Conservation (phyloP, 164 flowering plant species). For the Aristolochia contorta region DNA sequence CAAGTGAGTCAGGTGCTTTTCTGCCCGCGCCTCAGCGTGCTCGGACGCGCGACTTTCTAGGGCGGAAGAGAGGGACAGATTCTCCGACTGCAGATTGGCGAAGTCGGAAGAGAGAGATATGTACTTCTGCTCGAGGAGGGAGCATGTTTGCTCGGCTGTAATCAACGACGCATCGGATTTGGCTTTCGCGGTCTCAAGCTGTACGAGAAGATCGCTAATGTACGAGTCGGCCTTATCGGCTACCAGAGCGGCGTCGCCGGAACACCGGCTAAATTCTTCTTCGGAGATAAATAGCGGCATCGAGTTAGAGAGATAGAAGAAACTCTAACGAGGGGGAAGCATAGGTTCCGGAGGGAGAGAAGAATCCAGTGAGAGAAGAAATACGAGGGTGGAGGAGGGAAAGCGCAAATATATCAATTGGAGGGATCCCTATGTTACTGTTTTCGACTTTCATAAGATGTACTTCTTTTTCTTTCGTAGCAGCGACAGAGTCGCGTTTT, state of each 20-base stretch:
- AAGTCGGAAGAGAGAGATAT: slow-evolving; percentile 60
- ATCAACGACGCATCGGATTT: slow-evolving; percentile 78
- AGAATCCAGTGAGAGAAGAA: too few species aligned
- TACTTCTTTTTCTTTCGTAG: too few species aligned
- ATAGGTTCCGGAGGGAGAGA: too few species aligned
- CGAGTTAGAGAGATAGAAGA: not conserved
- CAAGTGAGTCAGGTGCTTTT: slow-evolving; percentile 59
- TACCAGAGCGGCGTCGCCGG: slow-evolving; percentile 32
- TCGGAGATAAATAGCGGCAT: slow-evolving; percentile 87
- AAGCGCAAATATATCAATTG: too few species aligned
- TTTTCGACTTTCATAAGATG: too few species aligned
- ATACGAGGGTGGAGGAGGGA: too few species aligned
- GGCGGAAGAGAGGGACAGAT: slow-evolving; percentile 34
- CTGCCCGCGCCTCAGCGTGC: slow-evolving; percentile 46
- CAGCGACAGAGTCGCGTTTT: too few species aligned
- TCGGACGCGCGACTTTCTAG: slow-evolving; percentile 49
- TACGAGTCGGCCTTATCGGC: slow-evolving; percentile 73
- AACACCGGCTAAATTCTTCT: slow-evolving; percentile 49
- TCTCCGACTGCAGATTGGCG: slow-evolving; percentile 41
- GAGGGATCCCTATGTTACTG: too few species aligned
- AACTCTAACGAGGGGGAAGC: too few species aligned
- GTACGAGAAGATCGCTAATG: slow-evolving; percentile 37
- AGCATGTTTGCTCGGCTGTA: slow-evolving; percentile 82
- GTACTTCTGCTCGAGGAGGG: slow-evolving; percentile 77
- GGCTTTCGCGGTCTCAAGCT: slow-evolving; percentile 64